Conservation (phyloP, 495 filamentous ascomycete genomes). For the Annulohypoxylon maeteangense region DNA sequence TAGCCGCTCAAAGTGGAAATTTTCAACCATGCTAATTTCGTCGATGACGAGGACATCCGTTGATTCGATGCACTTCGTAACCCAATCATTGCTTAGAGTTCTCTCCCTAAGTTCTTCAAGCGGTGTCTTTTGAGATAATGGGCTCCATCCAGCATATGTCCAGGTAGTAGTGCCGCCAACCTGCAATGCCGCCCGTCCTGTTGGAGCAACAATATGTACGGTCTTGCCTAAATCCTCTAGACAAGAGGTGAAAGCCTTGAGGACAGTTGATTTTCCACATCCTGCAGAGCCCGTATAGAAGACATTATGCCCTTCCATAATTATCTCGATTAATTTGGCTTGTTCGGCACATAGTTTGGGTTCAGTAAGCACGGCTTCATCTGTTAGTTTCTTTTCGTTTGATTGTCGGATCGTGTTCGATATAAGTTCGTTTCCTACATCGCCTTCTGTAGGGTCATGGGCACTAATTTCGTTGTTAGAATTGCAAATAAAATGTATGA, state of each 20-base stretch:
- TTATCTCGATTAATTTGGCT: constrained; percentile 58
- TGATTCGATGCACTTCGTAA: too few species aligned
- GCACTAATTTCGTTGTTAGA: background rate
- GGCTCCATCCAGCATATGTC: constrained; percentile 65
- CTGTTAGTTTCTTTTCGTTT: background rate
- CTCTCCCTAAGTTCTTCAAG: constrained; percentile 9
- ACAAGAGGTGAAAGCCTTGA: constrained; percentile 56
- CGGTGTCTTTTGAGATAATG: constrained; percentile 43
- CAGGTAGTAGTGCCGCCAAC: constrained; percentile 64
- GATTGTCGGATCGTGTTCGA: background rate
- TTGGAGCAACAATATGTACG: constrained; percentile 65
- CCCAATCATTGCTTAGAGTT: too few species aligned
- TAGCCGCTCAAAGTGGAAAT: constrained; percentile 63
- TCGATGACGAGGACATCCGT: constrained; percentile 60
- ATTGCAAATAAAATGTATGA: background rate
- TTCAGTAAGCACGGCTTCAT: background rate
- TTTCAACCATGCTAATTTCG: constrained; percentile 64
- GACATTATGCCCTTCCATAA: constrained; percentile 61
- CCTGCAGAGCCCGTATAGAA: constrained; percentile 72
- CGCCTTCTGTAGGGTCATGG: background rate
- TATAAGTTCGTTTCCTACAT: background rate
- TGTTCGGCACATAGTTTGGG: constrained; percentile 59
- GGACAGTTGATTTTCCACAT: constrained; percentile 67
- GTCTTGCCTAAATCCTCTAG: constrained; percentile 46
- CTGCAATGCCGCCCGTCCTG: constrained; percentile 63